A percentile compares a stretch with the other conserved stretches of the same genome.
These are phyloP conservation scores for Sporisorium sorghi DNA, from an alignment of 1,284 basidiomycete species.

Conservation along the genomic window DNA sequence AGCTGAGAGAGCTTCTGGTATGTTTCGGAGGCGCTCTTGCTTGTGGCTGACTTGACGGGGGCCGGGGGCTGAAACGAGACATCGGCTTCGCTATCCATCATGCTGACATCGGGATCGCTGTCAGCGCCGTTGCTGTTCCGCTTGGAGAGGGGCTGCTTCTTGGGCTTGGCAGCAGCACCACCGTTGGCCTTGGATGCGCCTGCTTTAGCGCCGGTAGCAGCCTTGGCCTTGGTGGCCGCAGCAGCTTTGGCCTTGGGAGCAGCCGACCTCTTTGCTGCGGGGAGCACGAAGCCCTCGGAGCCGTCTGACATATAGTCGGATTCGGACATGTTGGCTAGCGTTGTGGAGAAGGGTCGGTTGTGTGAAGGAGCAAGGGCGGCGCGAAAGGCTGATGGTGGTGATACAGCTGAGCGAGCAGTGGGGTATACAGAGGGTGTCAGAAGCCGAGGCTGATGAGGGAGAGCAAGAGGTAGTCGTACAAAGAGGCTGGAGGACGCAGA, in stretches of 20 bases:
- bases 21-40: slow-evolving; percentile 88
- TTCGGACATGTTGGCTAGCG: slow-evolving; percentile 36
- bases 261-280: slow-evolving; percentile 71
- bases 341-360: slow-evolving; percentile 11
- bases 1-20: slow-evolving; percentile 96
- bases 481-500: slow-evolving; percentile 6
- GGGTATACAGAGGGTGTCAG: slow-evolving; percentile 18
- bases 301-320: slow-evolving; percentile 42
- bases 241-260: slow-evolving; percentile 67
- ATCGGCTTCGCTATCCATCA: slow-evolving; percentile 41
- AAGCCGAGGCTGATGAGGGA: neutral
- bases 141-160: slow-evolving; percentile 74
- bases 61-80: slow-evolving; percentile 40
- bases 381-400: neutral
- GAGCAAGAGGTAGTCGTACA: neutral
- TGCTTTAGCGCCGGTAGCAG: slow-evolving; percentile 68
- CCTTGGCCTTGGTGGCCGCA: slow-evolving; percentile 17
- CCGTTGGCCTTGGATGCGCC: slow-evolving; percentile 68
- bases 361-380: neutral
- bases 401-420: neutral
- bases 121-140: slow-evolving; percentile 73
- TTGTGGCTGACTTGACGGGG: slow-evolving; percentile 31
- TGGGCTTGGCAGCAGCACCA: slow-evolving; percentile 76
- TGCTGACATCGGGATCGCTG: slow-evolving; percentile 71
- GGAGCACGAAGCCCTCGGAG: slow-evolving; percentile 30